phyloP scores from a whole-genome alignment of 2,329 filamentous ascomycete genomes.

The Ceratocystis harringtonii region DNA sequence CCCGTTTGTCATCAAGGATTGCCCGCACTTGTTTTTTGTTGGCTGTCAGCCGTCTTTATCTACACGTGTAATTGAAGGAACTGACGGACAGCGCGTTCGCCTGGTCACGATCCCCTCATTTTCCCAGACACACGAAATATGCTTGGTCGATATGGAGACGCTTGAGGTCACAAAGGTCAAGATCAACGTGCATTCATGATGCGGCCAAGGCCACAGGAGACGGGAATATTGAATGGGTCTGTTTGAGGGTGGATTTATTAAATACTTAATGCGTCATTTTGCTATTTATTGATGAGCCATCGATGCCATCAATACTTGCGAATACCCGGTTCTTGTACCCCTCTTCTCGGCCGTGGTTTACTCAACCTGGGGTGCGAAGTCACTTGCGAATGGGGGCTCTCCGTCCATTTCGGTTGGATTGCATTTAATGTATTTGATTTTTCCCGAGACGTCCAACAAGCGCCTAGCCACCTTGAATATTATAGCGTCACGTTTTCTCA shows the following conservation, averaged over 20 bases:
- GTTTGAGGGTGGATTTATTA: neutral
- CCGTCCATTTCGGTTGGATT: too few species aligned
- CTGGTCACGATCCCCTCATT: conserved; percentile 78
- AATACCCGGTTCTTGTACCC: neutral
- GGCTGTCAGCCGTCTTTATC: conserved; percentile 71
- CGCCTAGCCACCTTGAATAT: too few species aligned
- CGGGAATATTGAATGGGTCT: conserved; percentile 20
- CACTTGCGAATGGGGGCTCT: too few species aligned
- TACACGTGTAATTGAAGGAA: conserved; percentile 52
- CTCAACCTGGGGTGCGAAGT: neutral
- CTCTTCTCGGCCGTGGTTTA: neutral
- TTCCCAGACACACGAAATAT: conserved; percentile 58
- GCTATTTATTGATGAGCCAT: neutral
- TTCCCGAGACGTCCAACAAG: too few species aligned
- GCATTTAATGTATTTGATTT: too few species aligned
- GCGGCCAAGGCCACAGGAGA: neutral
- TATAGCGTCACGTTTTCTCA: too few species aligned
- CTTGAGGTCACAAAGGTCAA: conserved; percentile 61
- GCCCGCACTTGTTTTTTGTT: conserved; percentile 82
- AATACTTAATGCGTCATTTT: neutral
- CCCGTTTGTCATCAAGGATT: conserved; percentile 70
- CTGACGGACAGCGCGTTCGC: conserved; percentile 54
- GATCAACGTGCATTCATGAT: conserved; percentile 26
- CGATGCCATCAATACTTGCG: neutral
- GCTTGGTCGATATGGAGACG: conserved; percentile 75